Conservation (phyloP, 257 asterid species). For the Cruciata laevipes region DNA sequence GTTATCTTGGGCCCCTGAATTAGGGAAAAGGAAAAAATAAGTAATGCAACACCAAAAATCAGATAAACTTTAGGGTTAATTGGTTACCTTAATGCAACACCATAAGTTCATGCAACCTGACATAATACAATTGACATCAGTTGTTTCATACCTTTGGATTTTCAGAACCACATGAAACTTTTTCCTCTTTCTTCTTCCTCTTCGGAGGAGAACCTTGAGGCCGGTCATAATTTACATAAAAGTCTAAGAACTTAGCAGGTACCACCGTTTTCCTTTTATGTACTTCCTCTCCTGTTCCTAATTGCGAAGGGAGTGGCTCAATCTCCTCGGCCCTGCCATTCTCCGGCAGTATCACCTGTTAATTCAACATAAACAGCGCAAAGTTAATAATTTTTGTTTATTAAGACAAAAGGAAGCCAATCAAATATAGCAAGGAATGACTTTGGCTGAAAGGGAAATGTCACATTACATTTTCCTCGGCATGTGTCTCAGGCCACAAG, state of each 20-base stretch:
- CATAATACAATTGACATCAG: background rate
- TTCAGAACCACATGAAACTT: background rate
- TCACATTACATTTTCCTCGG: slow-evolving; percentile 22
- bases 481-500: slow-evolving; percentile 16
- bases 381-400: background rate
- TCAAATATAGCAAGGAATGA: background rate
- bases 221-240: background rate
- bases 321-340: background rate
- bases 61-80: background rate
- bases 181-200: slow-evolving; percentile 2
- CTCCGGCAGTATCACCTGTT: slow-evolving; percentile 11
- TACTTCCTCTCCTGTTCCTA: background rate
- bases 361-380: slow-evolving; percentile 3
- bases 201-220: background rate
- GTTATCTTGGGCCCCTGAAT: background rate
- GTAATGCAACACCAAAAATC: background rate
- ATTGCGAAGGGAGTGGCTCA: background rate
- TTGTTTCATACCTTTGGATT: background rate
- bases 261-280: background rate
- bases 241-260: background rate
- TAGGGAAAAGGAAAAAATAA: background rate
- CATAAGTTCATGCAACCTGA: background rate
- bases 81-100: too few species aligned
- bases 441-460: slow-evolving; percentile 2
- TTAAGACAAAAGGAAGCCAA: background rate